phyloP scores from a whole-genome alignment of 306 rosid species.

The Pyrus communis region DNA sequence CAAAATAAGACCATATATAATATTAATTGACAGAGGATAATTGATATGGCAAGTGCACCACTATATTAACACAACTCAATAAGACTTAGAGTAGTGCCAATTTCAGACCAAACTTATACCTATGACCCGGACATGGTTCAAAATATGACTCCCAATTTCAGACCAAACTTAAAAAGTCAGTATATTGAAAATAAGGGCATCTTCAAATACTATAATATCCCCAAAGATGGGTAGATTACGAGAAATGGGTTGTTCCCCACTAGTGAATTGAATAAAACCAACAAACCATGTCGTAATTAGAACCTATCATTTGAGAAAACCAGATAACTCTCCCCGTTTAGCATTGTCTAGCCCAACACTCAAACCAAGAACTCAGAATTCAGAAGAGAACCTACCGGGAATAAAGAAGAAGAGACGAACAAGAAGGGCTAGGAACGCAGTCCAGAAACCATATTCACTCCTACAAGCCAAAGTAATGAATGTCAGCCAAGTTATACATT shows the following conservation, averaged over 20 bases:
- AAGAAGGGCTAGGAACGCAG: slow-evolving; percentile 75
- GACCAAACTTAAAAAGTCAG: background rate
- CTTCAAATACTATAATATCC: background rate
- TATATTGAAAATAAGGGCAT: background rate
- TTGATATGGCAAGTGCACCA: background rate
- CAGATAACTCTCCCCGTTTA: too few species aligned
- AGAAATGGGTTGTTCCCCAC: background rate
- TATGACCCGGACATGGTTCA: background rate
- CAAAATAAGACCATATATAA: slow-evolving; percentile 4
- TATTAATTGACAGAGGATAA: background rate
- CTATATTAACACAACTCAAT: background rate
- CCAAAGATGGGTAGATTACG: background rate
- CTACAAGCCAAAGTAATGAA: slow-evolving; percentile 39
- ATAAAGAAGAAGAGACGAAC: slow-evolving; percentile 72
- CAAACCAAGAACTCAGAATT: background rate
- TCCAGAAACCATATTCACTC: slow-evolving; percentile 83
- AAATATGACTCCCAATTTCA: background rate
- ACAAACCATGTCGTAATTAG: background rate
- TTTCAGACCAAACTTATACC: background rate
- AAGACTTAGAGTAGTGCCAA: slow-evolving; percentile 3
- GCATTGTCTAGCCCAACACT: background rate
- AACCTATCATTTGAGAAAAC: background rate
- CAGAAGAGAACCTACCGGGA: slow-evolving; percentile 41
- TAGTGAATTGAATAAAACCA: background rate
- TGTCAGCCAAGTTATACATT: slow-evolving; percentile 8